Base-by-base conservation (phyloP, 768 basidiomycete species). In the Russula olivacea region DNA sequence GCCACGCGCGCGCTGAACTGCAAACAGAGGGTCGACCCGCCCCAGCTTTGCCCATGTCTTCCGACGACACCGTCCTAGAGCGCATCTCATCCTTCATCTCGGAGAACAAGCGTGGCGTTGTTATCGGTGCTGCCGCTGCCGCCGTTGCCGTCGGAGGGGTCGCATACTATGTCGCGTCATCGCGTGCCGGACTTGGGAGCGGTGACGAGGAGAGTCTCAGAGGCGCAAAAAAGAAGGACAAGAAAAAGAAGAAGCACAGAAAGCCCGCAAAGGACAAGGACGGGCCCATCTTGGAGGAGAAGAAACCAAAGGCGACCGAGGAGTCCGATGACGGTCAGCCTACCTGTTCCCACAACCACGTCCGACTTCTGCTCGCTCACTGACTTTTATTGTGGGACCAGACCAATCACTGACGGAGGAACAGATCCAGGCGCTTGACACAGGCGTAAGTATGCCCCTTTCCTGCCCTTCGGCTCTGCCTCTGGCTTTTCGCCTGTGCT, bases 251-350 rank as follows among this genome's bases (percentile, higher is more conserved):
- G 71, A 84, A 81, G 69, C 69, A 73, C 59, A 66, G 41, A 74
- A 83, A 81, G 75, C 68, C 79, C 0, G 75, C 71, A 14, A 85
- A 83, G 70, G 83, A 83, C 65, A 64, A 74, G 7, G 84, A 90
- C 64, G 87, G 88, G 0, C 93, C 93, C 43, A 78, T 96, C 47
- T 74, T 96, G 53, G 91, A 95, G 78, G 91, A 94, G 73, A 72
- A 80, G 58, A 80, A 78, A 57, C 78, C 86, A 4, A 76, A 75
- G 63, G 66, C 67, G 14, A 62, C 60, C 67, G 75, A 53, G 72
- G 76, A 74, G 45, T 58, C 69, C 59, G 65, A 71, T 30, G 69
- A 72, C 70, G 64, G 55, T 70, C 65, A 47, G 52, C 17, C 53
- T 51, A 41, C 53, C 43, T 2, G 10, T 9, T 30, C 53, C 36